Base-by-base conservation (phyloP, 306 rosid species). In the Alnus glutinosa region DNA sequence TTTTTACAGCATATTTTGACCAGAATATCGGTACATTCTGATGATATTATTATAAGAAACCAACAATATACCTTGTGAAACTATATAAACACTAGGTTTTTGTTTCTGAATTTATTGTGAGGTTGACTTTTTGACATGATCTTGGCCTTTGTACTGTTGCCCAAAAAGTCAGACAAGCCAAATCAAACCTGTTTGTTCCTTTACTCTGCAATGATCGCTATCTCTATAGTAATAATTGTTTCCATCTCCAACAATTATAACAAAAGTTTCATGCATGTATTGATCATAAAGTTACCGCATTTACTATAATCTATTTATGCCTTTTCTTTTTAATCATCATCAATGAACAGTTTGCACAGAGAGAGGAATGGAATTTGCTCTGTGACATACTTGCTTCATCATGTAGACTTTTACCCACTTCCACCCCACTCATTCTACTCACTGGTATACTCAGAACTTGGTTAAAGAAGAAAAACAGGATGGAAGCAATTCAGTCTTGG, bases 261-360 rank as follows among this genome's bases (percentile, higher is more conserved):
- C 14, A 67, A 42, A 42, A 37, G 51, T 67, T 67, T 67, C 50
- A 18, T 16, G 32, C 18, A 2, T 67, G 30, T 73, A 47, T 32
- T 73, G 51, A 54, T 78, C 70, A 55, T 49, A 36, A 12, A 37
- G 70, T 75, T 50, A 61, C 54, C 68, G 13, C 68, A 47, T 80
- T n/a, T 64, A 19, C 37, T 74, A 14, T 12, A 28, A 63, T 23
- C 2, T 48, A 9, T 48, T 9, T 48, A 48, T 48, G 12, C 46
- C 3, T 11, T 48, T 49, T 15, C 73, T 84, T 52, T 79, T 39
- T 44, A 16, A 3, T 63, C 77, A 37, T 83, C 82, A 55, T 80
- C 76, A 66, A 52, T 77, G 62, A 70, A 89, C 94, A 91, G 98
- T 95, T 95, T 85, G 93, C 99, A 59, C 97, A 93, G 79, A 86